Evolutionary conservation across 371 early-diverging fungal species (phyloP).

Genomic region (Syncephalis fuscata): DNA sequence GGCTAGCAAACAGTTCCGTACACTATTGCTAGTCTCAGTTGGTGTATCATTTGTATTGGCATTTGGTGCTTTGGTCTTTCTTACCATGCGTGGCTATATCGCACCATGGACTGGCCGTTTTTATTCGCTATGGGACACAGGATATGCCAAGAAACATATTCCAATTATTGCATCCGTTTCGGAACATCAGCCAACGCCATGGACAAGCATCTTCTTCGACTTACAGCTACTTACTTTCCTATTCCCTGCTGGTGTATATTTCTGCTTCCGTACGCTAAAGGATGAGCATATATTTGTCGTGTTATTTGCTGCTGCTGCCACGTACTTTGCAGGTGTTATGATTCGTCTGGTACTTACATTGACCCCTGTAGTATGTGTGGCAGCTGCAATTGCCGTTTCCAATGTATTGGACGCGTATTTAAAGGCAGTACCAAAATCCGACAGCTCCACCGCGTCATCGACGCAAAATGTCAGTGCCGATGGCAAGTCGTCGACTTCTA

Average conservation of each 20-base stretch:
- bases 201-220: conserved; percentile 98
- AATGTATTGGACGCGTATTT: conserved; percentile 66
- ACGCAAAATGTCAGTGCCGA: conserved; percentile 7
- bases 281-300: conserved; percentile 97
- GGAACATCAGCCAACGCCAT: conserved; percentile 98
- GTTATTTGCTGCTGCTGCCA: conserved; percentile 82
- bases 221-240: conserved; percentile 82
- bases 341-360: conserved; percentile 95
- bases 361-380: conserved; percentile 93
- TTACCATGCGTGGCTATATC: conserved; percentile 63
- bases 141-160: conserved; percentile 95
- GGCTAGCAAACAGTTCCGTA: conserved; percentile 68
- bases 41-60: conserved; percentile 33
- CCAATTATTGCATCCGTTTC: conserved; percentile 99
- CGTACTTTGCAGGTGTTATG: conserved; percentile 99
- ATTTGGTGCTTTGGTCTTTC: conserved; percentile 24
- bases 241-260: conserved; percentile 94
- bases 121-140: conserved; percentile 98
- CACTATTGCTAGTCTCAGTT: conserved; percentile 49
- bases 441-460: conserved; percentile 1
- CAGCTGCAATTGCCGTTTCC: conserved; percentile 81
- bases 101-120: conserved; percentile 98
- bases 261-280: conserved; percentile 77
- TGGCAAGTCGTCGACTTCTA: conserved; percentile 7
- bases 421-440: conserved; percentile 12